Conservation (phyloP, 371 early-diverging fungal genomes). For the Ordospora colligata region DNA sequence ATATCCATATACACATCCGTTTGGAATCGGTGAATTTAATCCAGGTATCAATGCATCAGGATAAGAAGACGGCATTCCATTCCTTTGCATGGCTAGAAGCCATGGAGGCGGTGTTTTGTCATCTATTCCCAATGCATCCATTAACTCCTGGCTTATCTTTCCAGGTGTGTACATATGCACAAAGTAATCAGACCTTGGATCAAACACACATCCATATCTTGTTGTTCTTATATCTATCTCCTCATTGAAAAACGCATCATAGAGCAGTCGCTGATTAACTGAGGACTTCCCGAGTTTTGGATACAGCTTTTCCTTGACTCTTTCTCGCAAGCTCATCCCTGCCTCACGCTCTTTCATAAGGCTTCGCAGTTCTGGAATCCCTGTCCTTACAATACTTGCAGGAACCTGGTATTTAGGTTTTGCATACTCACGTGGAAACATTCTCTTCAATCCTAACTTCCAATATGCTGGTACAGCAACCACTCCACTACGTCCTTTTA, state of each 20-base stretch:
- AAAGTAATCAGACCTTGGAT: conserved; percentile 66
- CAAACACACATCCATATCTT: conserved; percentile 32
- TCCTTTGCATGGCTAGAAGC: conserved; percentile 91
- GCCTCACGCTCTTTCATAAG: conserved; percentile 75
- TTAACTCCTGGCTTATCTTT: conserved; percentile 68
- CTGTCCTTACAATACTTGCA: conserved; percentile 68
- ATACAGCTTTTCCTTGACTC: conserved; percentile 70
- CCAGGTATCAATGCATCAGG: conserved; percentile 82
- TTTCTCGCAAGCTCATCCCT: conserved; percentile 69
- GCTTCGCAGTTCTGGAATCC: conserved; percentile 84
- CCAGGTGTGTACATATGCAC: conserved; percentile 78
- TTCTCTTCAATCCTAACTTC: conserved; percentile 72
- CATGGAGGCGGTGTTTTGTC: conserved; percentile 91
- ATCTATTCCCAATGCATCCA: conserved; percentile 70
- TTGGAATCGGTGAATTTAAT: conserved; percentile 86
- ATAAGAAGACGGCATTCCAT: conserved; percentile 88
- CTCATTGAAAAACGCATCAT: conserved; percentile 88
- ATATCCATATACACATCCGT: conserved; percentile 63
- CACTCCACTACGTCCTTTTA: conserved; percentile 77
- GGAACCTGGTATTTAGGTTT: conserved; percentile 86
- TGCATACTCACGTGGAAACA: conserved; percentile 82
- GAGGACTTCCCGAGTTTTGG: conserved; percentile 87
- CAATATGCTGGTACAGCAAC: conserved; percentile 90
- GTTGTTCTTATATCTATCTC: conserved; percentile 74
- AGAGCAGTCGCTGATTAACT: conserved; percentile 83